Evolutionary conservation across 768 basidiomycete genomes (phyloP).

Genomic region (Lentinula lateritia): DNA sequence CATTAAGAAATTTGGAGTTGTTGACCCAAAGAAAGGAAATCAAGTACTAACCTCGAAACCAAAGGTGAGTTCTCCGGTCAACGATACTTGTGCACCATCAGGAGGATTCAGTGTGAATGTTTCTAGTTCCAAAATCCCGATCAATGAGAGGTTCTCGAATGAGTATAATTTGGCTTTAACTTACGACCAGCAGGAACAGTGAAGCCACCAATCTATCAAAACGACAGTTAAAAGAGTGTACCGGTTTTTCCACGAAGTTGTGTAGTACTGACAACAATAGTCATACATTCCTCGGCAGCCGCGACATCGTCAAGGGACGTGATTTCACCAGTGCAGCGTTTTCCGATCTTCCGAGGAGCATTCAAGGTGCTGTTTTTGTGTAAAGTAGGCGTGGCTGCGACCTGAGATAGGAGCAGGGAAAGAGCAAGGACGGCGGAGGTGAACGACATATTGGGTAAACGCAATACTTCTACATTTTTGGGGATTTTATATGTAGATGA

Average conservation of each 20-base stretch:
- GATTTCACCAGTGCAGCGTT: slow-evolving; percentile 13
- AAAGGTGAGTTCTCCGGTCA: slow-evolving; percentile 40
- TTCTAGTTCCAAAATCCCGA: slow-evolving; percentile 7
- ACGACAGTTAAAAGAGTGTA: not conserved
- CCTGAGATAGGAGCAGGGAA: not conserved
- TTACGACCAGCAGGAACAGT: slow-evolving; percentile 33
- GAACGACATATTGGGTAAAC: not conserved
- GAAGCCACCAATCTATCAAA: slow-evolving; percentile 30
- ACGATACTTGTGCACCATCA: slow-evolving; percentile 35
- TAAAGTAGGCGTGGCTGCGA: not conserved
- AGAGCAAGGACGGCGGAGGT: not conserved
- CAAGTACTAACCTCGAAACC: slow-evolving; percentile 28
- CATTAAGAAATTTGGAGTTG: slow-evolving; percentile 14
- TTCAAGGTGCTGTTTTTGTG: slow-evolving; percentile 1
- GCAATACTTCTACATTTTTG: not conserved
- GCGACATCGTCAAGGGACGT: slow-evolving; percentile 12
- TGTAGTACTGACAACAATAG: slow-evolving; percentile 23
- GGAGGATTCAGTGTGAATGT: slow-evolving; percentile 33
- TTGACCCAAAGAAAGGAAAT: not conserved
- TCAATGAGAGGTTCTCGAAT: not conserved
- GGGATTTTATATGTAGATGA: not conserved
- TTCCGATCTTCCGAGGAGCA: slow-evolving; percentile 8
- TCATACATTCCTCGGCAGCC: slow-evolving; percentile 36
- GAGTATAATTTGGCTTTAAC: not conserved
- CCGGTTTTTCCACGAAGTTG: not conserved